A percentile compares a stretch with the other conserved stretches of the same genome.
Evolutionary conservation across 257 asterid genomes (phyloP).

Genomic region (Ehretia macrophylla): DNA sequence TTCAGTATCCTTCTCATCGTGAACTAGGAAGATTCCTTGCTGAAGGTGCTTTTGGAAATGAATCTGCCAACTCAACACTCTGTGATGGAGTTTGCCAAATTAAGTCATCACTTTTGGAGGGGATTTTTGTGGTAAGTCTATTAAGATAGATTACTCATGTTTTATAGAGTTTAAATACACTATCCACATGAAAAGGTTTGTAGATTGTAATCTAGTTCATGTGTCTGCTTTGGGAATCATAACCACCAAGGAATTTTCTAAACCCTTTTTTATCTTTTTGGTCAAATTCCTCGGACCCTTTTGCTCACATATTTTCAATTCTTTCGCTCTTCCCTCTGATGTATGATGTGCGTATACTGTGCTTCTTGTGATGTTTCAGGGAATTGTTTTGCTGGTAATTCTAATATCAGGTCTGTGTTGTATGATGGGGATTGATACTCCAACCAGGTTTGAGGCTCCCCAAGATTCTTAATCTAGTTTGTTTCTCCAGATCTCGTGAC

Average conservation of each 20-base stretch:
- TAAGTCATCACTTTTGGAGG: conserved; percentile 89
- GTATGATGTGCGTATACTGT: too few relatives aligned
- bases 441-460: conserved; percentile 90
- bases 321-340: too few relatives aligned
- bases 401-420: conserved; percentile 96
- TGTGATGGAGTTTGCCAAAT: conserved; percentile 95
- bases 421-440: conserved; percentile 98
- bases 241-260: too few relatives aligned
- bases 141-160: conserved; percentile 3
- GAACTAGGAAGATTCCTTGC: conserved; percentile 80
- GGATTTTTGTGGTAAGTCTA: conserved; percentile 74
- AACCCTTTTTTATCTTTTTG: not conserved
- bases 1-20: conserved; percentile 34
- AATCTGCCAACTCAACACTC: conserved; percentile 34
- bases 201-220: too few relatives aligned
- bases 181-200: not conserved
- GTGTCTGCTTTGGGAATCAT: too few relatives aligned
- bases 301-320: not conserved
- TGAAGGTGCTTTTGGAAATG: conserved; percentile 58
- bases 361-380: conserved; percentile 47
- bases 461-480: conserved; percentile 58
- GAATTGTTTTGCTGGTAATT: conserved; percentile 76
- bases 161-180: conserved; percentile 10
- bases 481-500: not conserved
- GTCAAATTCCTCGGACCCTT: not conserved